Evolutionary conservation across 2,329 filamentous ascomycete species (phyloP).

Genomic region (Epichloe gansuensis): DNA sequence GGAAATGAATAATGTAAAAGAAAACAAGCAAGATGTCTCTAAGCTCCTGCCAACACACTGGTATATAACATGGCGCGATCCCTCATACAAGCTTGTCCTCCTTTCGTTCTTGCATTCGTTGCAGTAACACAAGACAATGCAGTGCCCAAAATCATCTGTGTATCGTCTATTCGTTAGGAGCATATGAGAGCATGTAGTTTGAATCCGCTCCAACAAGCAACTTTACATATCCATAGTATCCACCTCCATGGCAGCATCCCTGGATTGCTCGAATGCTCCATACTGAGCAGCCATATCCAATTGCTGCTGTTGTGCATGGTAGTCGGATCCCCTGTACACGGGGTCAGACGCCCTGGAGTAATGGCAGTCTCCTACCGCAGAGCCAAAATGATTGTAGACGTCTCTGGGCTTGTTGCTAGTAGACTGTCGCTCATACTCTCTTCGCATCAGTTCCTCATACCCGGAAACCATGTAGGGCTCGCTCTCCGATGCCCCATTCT

Average conservation of each 20-base stretch:
- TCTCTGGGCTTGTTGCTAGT: conserved; percentile 24
- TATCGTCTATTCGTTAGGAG: background rate
- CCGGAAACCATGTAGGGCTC: conserved; percentile 80
- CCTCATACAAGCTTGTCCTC: background rate
- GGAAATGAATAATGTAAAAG: background rate
- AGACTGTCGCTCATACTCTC: conserved; percentile 42
- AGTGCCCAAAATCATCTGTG: background rate
- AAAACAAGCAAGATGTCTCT: background rate
- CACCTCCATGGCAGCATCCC: conserved; percentile 27
- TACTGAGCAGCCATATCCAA: conserved; percentile 57
- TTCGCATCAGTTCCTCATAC: conserved; percentile 56
- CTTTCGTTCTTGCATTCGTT: background rate
- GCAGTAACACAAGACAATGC: background rate
- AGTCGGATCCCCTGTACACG: conserved; percentile 44
- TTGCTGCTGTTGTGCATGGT: conserved; percentile 35
- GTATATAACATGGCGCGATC: too few relatives aligned
- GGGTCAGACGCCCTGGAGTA: conserved; percentile 53
- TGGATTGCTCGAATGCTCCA: conserved; percentile 42
- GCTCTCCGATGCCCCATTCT: conserved; percentile 28
- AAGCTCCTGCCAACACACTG: background rate
- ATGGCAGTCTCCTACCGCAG: conserved; percentile 21
- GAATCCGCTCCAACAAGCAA: background rate
- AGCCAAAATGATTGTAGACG: conserved; percentile 32
- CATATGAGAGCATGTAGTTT: background rate
- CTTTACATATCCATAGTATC: conserved; percentile 35